Conservation (phyloP, 2,329 filamentous ascomycete species). For the Pochonia chlamydosporia region DNA sequence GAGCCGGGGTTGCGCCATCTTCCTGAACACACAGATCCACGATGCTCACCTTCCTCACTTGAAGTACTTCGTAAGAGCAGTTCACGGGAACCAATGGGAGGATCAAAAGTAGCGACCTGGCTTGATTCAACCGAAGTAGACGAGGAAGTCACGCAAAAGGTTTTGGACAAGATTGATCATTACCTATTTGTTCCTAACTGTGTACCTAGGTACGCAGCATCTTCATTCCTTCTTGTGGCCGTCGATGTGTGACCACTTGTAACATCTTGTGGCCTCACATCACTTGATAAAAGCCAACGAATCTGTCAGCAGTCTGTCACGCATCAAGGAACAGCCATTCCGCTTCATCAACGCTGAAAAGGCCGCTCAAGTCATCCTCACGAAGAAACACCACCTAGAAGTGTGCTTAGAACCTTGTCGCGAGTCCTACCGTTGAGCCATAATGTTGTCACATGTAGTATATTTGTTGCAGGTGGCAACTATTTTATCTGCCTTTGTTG, state of each 20-base stretch:
- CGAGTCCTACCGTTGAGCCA: background rate
- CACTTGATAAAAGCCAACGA: too few relatives aligned
- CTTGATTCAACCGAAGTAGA: background rate
- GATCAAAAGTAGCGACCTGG: background rate
- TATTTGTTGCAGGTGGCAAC: background rate
- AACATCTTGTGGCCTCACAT: too few relatives aligned
- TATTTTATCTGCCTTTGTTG: background rate
- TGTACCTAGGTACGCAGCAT: too few relatives aligned
- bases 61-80: background rate
- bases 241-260: too few relatives aligned
- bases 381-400: background rate
- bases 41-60: background rate
- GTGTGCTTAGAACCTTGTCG: background rate
- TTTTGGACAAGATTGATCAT: too few relatives aligned
- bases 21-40: too few relatives aligned
- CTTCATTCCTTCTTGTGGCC: background rate
- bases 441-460: background rate
- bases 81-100: background rate
- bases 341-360: too few relatives aligned
- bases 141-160: background rate
- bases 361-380: too few relatives aligned
- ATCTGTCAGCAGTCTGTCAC: too few relatives aligned
- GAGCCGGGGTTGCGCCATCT: too few relatives aligned
- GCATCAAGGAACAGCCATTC: too few relatives aligned
- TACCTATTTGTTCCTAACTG: too few relatives aligned